Base-by-base conservation (phyloP, 2,329 filamentous ascomycete species). In the Colletotrichum gigasporum region DNA sequence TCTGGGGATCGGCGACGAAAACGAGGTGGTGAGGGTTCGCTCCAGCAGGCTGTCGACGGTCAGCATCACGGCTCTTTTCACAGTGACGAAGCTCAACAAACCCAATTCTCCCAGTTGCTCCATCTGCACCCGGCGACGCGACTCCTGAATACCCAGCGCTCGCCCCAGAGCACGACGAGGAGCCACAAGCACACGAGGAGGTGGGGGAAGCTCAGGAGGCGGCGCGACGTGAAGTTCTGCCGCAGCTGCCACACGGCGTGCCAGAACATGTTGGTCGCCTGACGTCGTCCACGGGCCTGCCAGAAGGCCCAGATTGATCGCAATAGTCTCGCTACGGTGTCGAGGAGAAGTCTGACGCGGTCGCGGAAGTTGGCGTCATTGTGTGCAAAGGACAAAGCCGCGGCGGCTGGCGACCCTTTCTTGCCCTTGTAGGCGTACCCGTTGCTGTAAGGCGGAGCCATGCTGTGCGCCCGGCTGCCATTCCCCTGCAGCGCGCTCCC, bases 71-170 rank as follows among this genome's bases (percentile, higher is more conserved):
- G n/a, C n/a, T 53, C 16, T n/a, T 34, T 28, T n/a, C 2, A 20
- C 39, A 20, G 32, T 12, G 34, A 5, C 37, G 65, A 9, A n/a
- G 5, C 9, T 61, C 48, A 41, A 71, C 87, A 73, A 83, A 97
- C 94, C 94, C 96, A 99, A 77, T 87, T 85, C 82, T 99, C 96
- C 96, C 96, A 99, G 39, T 86, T 86, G 34, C 87, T 84, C 96
- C 96, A 99, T 57, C 86, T 80, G 77, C 96, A 99, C 53, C 81
- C 83, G 59, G 86, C 81, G 14, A 97, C 87, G 64, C 86, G 89
- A 67, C 86, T 87, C 55, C 85, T 83, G 76, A 96, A 98, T 34
- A 90, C 85, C 77, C 87, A 91, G 63, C 91, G 84, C 80, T 99
- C 96, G 1, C 95, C 94, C 88, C 92, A 96, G 68, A 96, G 87